Evolutionary conservation across 169 alveolate species (phyloP).

Genomic region (Plasmodium vivax): DNA sequence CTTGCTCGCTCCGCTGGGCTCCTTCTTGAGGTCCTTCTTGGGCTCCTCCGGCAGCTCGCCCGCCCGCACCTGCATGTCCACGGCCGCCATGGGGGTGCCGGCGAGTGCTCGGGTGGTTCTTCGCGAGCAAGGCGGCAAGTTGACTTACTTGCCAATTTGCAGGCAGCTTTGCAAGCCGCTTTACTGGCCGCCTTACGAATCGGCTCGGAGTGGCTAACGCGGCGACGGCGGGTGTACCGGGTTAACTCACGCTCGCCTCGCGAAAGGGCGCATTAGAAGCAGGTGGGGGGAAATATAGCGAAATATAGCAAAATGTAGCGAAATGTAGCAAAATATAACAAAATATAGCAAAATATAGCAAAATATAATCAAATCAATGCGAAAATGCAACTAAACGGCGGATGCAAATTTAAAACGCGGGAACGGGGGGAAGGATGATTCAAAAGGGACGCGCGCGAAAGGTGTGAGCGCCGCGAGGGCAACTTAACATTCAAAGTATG

Average conservation of each 20-base stretch:
- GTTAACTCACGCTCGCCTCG: neutral
- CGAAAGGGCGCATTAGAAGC: neutral
- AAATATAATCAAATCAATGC: neutral
- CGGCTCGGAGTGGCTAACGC: neutral
- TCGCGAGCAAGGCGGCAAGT: no score
- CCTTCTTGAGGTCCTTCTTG: conserved; percentile 6
- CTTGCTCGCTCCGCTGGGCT: neutral
- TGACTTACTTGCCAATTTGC: no score
- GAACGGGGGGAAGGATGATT: neutral
- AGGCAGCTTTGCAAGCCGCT: no score
- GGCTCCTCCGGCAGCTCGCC: conserved; percentile 5
- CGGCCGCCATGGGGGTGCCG: conserved; percentile 29
- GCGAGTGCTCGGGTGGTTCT: neutral
- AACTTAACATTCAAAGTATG: neutral
- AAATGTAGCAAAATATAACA: no score
- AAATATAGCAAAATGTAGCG: no score
- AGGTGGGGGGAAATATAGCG: neutral
- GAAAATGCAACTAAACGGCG: neutral
- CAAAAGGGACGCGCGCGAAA: neutral
- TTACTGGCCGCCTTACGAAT: no score
- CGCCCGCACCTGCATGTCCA: conserved; percentile 54
- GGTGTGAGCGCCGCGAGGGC: neutral
- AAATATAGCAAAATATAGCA: no score
- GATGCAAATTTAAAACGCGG: neutral
- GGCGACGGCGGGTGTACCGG: neutral